Evolutionary conservation across 192 early-diverging fungal species (phyloP), one percentile per base, ranked within the genome.

Genomic region (Paraglomus occultum): DNA sequence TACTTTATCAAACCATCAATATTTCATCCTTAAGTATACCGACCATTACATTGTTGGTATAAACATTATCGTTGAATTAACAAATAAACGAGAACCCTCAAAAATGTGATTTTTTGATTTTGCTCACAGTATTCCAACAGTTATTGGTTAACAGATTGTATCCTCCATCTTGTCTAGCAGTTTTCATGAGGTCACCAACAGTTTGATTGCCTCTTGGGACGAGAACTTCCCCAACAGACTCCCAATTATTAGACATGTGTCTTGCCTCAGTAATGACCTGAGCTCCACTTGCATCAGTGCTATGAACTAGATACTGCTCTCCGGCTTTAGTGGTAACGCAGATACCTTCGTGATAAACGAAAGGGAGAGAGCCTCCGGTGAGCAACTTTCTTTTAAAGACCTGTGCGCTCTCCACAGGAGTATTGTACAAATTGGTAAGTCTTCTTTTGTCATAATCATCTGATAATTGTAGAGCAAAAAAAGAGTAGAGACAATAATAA

Each of bases 201-300:
- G 58, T 60, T 60, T 38, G 7, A 42, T 60, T 42, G 44, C 18
- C 18, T 11, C 18, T 60, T 42, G 58, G 58, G 12, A 42, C 18
- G 4, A 50, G 49, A 12, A 38, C 8, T 1, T 15, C 11, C 17
- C 44, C 14, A 14, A 42, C 7, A 60, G 23, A 0, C 8, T 60
- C 5, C 58, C 58, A 60, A 60, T 60, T 42, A 43, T 42, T 60
- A 20, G 7, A 42, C 58, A 60, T 60, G 58, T 60, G 39, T 60
- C 58, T 60, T 60, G 58, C 58, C 6, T 60, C 58, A 42, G 58
- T 60, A 60, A 60, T 40, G 18, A 60, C 58, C 38, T 60, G 58
- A 11, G 39, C 58, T n/a, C 39, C 12, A 60, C 58, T 43, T 43
- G 39, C 39, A 60, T 60, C 5, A 11, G 58, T 60, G 58, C 58